Evolutionary conservation across 2,329 filamentous ascomycete genomes (phyloP).

Genomic region (Huntiella savannae): DNA sequence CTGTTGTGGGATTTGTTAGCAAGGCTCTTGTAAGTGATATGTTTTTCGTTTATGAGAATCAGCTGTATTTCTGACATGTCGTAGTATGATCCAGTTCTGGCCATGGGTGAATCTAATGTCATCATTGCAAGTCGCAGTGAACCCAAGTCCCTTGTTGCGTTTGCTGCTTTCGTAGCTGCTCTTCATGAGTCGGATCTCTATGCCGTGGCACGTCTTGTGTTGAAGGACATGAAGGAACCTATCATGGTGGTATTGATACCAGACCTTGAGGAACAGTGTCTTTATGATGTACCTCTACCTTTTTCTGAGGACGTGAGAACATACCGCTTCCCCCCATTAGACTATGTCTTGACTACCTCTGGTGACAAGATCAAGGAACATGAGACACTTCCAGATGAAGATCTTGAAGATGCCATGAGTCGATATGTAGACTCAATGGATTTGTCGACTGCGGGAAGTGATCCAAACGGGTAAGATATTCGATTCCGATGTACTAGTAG

Average conservation of each 20-base stretch:
- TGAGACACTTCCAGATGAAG: conserved; percentile 58
- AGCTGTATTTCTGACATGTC: conserved; percentile 2
- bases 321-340: conserved; percentile 84
- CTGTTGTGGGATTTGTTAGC: conserved; percentile 73
- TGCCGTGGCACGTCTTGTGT: conserved; percentile 68
- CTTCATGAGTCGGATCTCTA: conserved; percentile 71
- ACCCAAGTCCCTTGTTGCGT: conserved; percentile 61
- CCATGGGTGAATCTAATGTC: conserved; percentile 62
- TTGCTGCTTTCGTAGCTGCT: conserved; percentile 79
- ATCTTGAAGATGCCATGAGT: conserved; percentile 65
- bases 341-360: conserved; percentile 71
- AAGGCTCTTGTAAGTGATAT: conserved; percentile 38
- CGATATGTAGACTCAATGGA: conserved; percentile 91
- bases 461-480: conserved; percentile 50
- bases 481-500: background rate
- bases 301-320: conserved; percentile 80
- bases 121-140: conserved; percentile 62
- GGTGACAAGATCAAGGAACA: conserved; percentile 67
- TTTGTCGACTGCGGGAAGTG: conserved; percentile 46
- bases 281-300: conserved; percentile 77
- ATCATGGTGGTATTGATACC: conserved; percentile 62
- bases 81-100: conserved; percentile 66
- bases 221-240: conserved; percentile 67
- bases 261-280: conserved; percentile 60
- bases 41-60: background rate